Base-by-base conservation (phyloP, 1,139 yeast species). In the Arxiozyma heterogenica region DNA sequence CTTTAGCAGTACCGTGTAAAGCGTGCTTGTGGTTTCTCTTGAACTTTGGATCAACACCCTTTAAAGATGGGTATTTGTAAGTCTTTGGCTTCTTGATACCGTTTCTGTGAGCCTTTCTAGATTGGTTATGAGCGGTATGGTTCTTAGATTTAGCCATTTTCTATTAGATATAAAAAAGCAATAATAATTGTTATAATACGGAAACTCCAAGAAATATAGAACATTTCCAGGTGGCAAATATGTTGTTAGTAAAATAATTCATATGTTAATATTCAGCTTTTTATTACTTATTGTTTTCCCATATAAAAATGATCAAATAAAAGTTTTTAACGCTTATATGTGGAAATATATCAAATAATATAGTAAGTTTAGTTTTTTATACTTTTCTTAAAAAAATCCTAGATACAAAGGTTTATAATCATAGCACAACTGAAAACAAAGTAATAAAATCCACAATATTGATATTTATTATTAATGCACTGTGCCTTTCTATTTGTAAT, bases 61-160 rank as follows among this genome's bases (percentile, higher is more conserved):
- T 91, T 79, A 89, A 83, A 66, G 98, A 90, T 70, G 97, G 96
- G 84, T 91, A 89, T 83, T 88, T 91, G 95, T 83, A 79, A 75
- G 96, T 86, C 84, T 81, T 86, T 72, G 97, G 96, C 91, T 91
- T 93, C 88, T 91, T 93, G 82, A 93, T 93, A 81, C 98, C 98
- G 88, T 93, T 93, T 78, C 84, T 91, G 96, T 93, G 98, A 74
- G 98, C 98, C 95, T 93, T 93, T 77, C 80, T 86, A 90, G 87
- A 88, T 80, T 93, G 98, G 95, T 93, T 93, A 82, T 93, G 98
- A 81, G 91, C 91, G 81, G 98, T 93, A 79, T 93, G 98, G 82
- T 93, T 93, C 96, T 93, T 93, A 70, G 98, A 90, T 83, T 91
- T 91, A 79, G 98, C 76, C 98, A 91, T 90, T 76, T 75, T 70